Evolutionary conservation across 2,329 filamentous ascomycete species (phyloP).

Genomic region (Daldinia eschscholtzii): DNA sequence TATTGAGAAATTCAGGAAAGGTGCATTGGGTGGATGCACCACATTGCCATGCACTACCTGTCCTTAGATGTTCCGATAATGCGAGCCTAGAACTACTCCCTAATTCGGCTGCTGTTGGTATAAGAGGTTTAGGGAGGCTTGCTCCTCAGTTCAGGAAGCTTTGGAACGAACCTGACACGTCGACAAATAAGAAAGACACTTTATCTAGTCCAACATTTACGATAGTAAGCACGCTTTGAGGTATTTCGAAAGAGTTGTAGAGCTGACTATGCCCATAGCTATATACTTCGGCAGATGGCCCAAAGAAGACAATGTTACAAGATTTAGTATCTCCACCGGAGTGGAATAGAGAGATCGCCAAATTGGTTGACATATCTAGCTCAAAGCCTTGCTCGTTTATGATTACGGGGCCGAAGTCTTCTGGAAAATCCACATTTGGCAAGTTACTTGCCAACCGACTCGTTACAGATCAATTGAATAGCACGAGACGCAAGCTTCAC

Average conservation of each 20-base stretch:
- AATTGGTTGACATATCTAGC: slow-evolving; percentile 56
- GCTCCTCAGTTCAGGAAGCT: slow-evolving; percentile 76
- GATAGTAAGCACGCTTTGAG: slow-evolving; percentile 59
- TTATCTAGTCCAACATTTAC: slow-evolving; percentile 58
- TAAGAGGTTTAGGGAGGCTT: slow-evolving; percentile 68
- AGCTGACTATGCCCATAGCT: slow-evolving; percentile 58
- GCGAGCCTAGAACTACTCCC: slow-evolving; percentile 68
- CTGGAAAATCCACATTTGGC: slow-evolving; percentile 82
- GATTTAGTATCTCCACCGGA: slow-evolving; percentile 68
- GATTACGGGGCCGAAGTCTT: slow-evolving; percentile 77
- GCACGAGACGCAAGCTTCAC: slow-evolving; percentile 44
- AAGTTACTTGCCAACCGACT: slow-evolving; percentile 75
- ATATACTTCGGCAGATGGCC: slow-evolving; percentile 65
- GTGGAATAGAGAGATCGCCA: slow-evolving; percentile 71
- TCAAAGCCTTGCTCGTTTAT: slow-evolving; percentile 61
- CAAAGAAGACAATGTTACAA: slow-evolving; percentile 64
- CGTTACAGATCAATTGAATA: slow-evolving; percentile 61
- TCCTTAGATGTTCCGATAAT: slow-evolving; percentile 67
- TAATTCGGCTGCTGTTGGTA: slow-evolving; percentile 60
- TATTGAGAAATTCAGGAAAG: slow-evolving; percentile 62
- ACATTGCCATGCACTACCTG: slow-evolving; percentile 76
- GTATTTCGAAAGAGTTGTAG: not conserved
- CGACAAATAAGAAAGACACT: slow-evolving; percentile 46
- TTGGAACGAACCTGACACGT: slow-evolving; percentile 67
- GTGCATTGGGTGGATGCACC: slow-evolving; percentile 73